Evolutionary conservation across 352 stramenopile species (phyloP), one percentile per base, ranked within the genome.

Genomic region (Phytophthora foliorum): DNA sequence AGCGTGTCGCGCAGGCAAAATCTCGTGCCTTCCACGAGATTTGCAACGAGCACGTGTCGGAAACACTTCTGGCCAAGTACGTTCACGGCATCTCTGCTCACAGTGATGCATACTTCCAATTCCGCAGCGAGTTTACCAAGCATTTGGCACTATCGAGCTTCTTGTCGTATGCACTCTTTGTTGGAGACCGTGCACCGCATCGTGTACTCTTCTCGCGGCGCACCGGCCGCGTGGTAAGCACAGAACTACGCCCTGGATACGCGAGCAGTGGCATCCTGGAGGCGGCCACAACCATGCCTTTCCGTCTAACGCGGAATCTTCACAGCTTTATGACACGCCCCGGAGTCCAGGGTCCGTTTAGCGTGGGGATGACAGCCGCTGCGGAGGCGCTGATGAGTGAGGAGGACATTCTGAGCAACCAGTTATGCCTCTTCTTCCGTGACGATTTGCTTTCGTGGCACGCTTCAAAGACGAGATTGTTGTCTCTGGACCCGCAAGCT

Each of bases 381-480:
- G 90, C 89, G 2, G 87, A 95, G 69, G 90, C 90, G 31, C 73
- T 97, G 21, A 84, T 92, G 78, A 87, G 81, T 63, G 88, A 97
- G 56, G 82, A 94, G 52, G 85, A 95, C 66, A 81, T 97, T 53
- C 58, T 95, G 63, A 84, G 79, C 71, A 96, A 95, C 68, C 90
- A 97, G 67, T 69, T 97, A n/a, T 85, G 81, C 27, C 74, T 97
- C 32, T 97, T 97, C 71, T 97, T 97, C 78, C 84, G 90, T 19
- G 90, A 97, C 60, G 90, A 97, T 48, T 57, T 97, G 61, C 71
- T 97, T 3, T 95, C 88, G 55, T 97, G 89, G 89, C 87, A 97
- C 55, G 81, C 85, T 19, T 96, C 88, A 29, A 97, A 97, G 66
- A 93, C 86, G n/a, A 84, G 86, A 22, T 62, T 92, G 58, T 54